These are phyloP conservation scores for Ceratocystis destructans DNA, from an alignment of 2,329 filamentous ascomycete genomes.

Conservation along the genomic window DNA sequence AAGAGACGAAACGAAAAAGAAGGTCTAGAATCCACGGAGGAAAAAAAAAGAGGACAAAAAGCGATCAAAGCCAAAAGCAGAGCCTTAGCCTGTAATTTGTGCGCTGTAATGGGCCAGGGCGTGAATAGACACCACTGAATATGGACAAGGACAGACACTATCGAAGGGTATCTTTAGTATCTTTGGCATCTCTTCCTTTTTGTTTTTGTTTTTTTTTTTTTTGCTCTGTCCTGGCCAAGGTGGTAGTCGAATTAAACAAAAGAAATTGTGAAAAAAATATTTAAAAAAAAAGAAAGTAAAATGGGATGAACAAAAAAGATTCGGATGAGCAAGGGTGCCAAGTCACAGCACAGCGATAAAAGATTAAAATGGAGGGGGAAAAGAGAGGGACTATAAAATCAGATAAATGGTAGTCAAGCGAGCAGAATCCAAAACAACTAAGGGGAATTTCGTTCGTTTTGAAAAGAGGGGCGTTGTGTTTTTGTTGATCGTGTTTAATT, in stretches of 20 bases:
- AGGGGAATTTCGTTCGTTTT: background rate
- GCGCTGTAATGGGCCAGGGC: background rate
- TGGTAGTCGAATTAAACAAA: background rate
- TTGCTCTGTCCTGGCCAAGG: background rate
- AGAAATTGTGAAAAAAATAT: background rate
- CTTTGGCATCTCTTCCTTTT: background rate
- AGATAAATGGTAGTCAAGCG: background rate
- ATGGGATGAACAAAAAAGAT: slow-evolving; percentile 14
- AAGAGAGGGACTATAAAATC: slow-evolving; percentile 1
- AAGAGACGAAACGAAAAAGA: slow-evolving; percentile 9
- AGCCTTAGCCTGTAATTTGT: background rate
- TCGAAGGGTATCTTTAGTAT: slow-evolving; percentile 6
- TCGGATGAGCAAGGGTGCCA: slow-evolving; percentile 7
- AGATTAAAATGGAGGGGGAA: background rate
- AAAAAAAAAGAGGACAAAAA: background rate
- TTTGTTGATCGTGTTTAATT: background rate
- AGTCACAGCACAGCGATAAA: background rate
- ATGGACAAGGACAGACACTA: background rate
- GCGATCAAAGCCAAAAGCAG: slow-evolving; percentile 5
- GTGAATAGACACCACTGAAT: background rate
- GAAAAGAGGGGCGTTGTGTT: background rate
- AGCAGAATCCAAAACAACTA: background rate
- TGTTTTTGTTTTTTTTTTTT: background rate
- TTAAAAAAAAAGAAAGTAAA: background rate
- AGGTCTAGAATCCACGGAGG: slow-evolving; percentile 6